These are phyloP conservation scores for Castanea sativa DNA, from an alignment of 306 rosid species.

Conservation along the genomic window DNA sequence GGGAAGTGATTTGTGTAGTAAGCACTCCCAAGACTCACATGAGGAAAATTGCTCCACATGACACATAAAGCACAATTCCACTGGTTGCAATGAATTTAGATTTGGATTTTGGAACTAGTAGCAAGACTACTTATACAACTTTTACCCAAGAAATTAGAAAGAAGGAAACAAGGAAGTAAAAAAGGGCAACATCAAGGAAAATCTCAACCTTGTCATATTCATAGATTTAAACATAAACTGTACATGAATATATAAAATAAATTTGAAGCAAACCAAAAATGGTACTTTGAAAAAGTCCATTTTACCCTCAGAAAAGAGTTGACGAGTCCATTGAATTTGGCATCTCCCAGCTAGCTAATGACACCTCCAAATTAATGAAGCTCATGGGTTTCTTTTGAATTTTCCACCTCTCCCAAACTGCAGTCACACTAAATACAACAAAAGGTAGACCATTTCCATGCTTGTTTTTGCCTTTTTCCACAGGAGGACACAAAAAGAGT, in stretches of 20 bases:
- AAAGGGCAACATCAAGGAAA: neutral
- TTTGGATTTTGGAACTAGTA: too few relatives aligned
- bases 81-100: too few relatives aligned
- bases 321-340: conserved; percentile 13
- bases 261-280: conserved; percentile 24
- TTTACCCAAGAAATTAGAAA: too few relatives aligned
- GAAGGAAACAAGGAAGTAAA: too few relatives aligned
- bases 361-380: conserved; percentile 54
- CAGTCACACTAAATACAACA: conserved; percentile 21
- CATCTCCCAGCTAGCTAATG: conserved; percentile 7
- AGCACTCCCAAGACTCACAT: too few relatives aligned
- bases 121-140: too few relatives aligned
- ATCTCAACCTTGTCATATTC: conserved; percentile 2
- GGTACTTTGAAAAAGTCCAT: conserved; percentile 23
- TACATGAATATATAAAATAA: conserved; percentile 19
- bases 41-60: too few relatives aligned
- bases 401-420: conserved; percentile 30
- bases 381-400: conserved; percentile 75
- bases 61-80: too few relatives aligned
- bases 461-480: conserved; percentile 52
- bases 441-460: conserved; percentile 60
- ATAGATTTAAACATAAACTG: conserved; percentile 19
- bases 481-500: conserved; percentile 1
- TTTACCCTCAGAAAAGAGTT: conserved; percentile 18
- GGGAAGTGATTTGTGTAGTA: neutral